Evolutionary conservation across 306 rosid genomes (phyloP), one percentile per base, ranked within the genome.

Genomic region (Biancaea sappan): DNA sequence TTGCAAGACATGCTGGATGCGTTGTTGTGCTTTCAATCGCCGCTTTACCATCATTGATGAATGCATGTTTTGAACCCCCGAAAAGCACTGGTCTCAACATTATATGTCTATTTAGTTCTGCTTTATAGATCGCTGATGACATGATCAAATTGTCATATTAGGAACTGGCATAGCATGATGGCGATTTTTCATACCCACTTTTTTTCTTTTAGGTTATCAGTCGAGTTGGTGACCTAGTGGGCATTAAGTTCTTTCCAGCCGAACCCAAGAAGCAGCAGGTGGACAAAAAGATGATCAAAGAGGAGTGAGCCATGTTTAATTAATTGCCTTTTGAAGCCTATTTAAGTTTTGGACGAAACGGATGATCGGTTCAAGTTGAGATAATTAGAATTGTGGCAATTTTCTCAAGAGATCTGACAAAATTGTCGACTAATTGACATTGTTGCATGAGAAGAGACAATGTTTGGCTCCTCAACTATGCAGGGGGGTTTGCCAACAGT

Each of bases 201-300:
- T 12, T n/a, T 51, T n/a, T 8, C 21, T 51, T 3, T 50, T 70
- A 87, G 87, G 89, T 85, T 46, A 78, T 85, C 35, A 73, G 89
- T 41, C 43, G 76, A 70, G 92, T 88, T 15, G 89, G 89, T 24
- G 89, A 88, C 58, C 4, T 85, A 75, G 81, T 83, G 58, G 88
- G 87, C 32, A 83, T 88, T 58, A 85, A 88, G 52, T 85, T 85
- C 83, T 88, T 88, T 81, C 90, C 88, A 0, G 85, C 92, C 12
- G 90, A 83, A 70, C 85, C 88, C 66, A 56, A 69, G 46, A 85
- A 88, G 84, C 82, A 61, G 71, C 50, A 60, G 53, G 52, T 15
- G 3, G 72, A 82, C 22, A 40, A 66, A 35, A 61, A 35, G 56
- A 11, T 22, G 54, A 71, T 54, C 16, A 24, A 54, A 54, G 6